Evolutionary conservation across 306 rosid species (phyloP).

Genomic region (Cucumis hystrix): DNA sequence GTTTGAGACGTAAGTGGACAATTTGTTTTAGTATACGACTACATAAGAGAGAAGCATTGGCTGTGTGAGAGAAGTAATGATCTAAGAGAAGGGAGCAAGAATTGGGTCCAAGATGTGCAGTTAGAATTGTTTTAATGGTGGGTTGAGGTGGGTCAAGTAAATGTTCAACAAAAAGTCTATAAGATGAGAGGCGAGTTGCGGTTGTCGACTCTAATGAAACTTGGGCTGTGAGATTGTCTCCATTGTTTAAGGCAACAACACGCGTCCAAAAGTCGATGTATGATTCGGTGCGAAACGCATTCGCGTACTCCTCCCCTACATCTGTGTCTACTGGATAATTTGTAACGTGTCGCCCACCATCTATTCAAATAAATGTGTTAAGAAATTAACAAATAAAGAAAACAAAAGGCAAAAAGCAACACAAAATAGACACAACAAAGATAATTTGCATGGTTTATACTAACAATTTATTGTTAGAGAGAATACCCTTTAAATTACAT

Average conservation of each 20-base stretch:
- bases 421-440: no score
- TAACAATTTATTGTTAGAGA: no score
- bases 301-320: conserved; percentile 60
- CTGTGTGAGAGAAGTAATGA: conserved; percentile 42
- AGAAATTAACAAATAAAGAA: no score
- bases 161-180: conserved; percentile 57
- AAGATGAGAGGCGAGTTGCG: conserved; percentile 57
- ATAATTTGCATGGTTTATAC: no score
- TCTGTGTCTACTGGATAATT: conserved; percentile 18
- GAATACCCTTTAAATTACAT: no score
- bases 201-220: conserved; percentile 32
- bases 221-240: background rate
- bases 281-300: conserved; percentile 74
- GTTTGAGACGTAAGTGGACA: conserved; percentile 25
- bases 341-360: background rate
- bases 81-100: conserved; percentile 25
- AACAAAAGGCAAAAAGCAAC: no score
- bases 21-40: conserved; percentile 43
- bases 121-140: conserved; percentile 19
- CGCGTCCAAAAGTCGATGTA: conserved; percentile 71
- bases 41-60: conserved; percentile 48
- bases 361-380: conserved; percentile 2
- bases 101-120: conserved; percentile 9
- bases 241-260: conserved; percentile 23
- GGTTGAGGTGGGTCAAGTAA: conserved; percentile 59